phyloP scores from a whole-genome alignment of 2,329 filamentous ascomycete genomes.

The Colletotrichum sp. region DNA sequence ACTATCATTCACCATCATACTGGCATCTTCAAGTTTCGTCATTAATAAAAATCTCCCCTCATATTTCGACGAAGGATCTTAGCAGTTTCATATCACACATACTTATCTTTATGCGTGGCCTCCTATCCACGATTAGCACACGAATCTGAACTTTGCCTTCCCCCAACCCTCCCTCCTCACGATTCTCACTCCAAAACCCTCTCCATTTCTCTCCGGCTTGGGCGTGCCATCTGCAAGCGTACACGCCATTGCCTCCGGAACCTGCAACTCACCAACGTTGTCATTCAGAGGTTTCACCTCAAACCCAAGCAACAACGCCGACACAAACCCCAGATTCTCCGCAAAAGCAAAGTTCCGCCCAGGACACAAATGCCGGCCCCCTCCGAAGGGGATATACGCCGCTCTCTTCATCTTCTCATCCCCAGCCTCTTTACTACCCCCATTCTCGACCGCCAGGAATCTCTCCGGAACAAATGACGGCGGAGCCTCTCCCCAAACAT shows the following conservation, averaged over 20 bases:
- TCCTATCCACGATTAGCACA: background rate
- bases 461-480: background rate
- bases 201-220: background rate
- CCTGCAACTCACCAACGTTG: background rate
- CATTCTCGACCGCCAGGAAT: background rate
- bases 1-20: background rate
- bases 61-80: background rate
- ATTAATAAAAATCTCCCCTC: rapidly evolving
- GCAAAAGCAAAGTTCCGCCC: background rate
- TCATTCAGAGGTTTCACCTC: background rate
- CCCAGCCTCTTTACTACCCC: background rate
- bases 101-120: background rate
- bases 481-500: background rate
- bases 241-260: background rate
- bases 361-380: background rate
- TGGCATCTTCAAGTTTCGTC: background rate
- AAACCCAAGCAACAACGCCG: background rate
- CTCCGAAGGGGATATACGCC: background rate
- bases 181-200: background rate
- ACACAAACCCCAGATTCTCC: background rate
- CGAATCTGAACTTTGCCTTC: background rate
- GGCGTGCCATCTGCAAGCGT: background rate
- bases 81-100: background rate
- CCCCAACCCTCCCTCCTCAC: background rate
- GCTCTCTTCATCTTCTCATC: background rate